A percentile compares a stretch with the other conserved stretches of the same genome.
Evolutionary conservation across 768 basidiomycete species (phyloP).

Genomic region (Trametes punicea): DNA sequence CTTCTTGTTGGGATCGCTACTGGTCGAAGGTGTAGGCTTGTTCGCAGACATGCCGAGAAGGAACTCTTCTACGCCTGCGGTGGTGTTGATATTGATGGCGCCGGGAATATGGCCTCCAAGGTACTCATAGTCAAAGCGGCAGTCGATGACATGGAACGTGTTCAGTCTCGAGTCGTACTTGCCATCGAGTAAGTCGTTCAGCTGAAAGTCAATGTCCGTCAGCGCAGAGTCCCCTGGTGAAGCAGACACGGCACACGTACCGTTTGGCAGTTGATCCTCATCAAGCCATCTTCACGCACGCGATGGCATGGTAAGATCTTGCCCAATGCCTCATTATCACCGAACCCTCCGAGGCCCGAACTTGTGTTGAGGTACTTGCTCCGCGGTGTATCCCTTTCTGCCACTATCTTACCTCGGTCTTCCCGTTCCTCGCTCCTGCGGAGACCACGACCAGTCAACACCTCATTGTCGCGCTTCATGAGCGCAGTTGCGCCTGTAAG

Average conservation of each 20-base stretch:
- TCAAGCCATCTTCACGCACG: slow-evolving; percentile 92
- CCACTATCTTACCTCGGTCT: slow-evolving; percentile 10
- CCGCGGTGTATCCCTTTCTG: slow-evolving; percentile 29
- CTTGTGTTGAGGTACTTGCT: slow-evolving; percentile 37
- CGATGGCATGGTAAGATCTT: slow-evolving; percentile 93
- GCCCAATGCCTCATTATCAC: slow-evolving; percentile 89
- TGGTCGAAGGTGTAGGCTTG: slow-evolving; percentile 65
- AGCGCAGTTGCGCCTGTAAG: slow-evolving; percentile 63
- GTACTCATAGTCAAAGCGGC: slow-evolving; percentile 97
- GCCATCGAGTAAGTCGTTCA: slow-evolving; percentile 77
- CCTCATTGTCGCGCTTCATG: slow-evolving; percentile 40
- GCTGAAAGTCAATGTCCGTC: slow-evolving; percentile 39
- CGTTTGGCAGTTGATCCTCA: slow-evolving; percentile 80
- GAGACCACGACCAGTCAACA: slow-evolving; percentile 30
- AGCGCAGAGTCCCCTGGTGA: not conserved
- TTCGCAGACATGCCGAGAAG: slow-evolving; percentile 56
- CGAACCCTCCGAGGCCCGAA: slow-evolving; percentile 77
- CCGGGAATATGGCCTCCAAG: slow-evolving; percentile 89
- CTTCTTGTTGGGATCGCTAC: slow-evolving; percentile 72
- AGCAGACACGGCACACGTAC: slow-evolving; percentile 43
- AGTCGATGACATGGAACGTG: slow-evolving; percentile 84
- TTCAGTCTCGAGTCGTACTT: slow-evolving; percentile 61
- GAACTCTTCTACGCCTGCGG: slow-evolving; percentile 73
- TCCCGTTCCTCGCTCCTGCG: slow-evolving; percentile 22
- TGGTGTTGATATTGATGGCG: slow-evolving; percentile 88